These are phyloP conservation scores for Blastobotrys capitulatus DNA, from an alignment of 1,139 yeast species.

Conservation along the genomic window DNA sequence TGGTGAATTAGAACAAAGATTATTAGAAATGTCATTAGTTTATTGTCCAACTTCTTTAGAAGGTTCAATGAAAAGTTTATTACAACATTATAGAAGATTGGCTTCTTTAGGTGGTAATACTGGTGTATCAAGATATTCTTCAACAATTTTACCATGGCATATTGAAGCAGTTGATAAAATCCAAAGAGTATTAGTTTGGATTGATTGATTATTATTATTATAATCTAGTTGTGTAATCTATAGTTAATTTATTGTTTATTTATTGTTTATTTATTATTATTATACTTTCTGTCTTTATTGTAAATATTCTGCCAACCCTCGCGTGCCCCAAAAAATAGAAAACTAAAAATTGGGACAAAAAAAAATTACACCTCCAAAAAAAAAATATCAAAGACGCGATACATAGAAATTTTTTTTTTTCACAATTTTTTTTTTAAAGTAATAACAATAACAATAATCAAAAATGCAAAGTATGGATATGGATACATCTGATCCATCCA, in stretches of 20 bases:
- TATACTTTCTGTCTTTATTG: too few relatives aligned
- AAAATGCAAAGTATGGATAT: constrained; percentile 3
- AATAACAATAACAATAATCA: background rate
- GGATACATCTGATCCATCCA: constrained; percentile 1
- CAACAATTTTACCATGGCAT: constrained; percentile 73
- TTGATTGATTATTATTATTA: constrained; percentile 11
- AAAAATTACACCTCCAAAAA: too few relatives aligned
- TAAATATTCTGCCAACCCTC: too few relatives aligned
- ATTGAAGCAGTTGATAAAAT: constrained; percentile 68
- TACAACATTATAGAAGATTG: constrained; percentile 64
- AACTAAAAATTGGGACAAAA: too few relatives aligned
- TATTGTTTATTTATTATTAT: too few relatives aligned
- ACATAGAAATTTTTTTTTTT: background rate
- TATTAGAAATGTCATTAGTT: constrained; percentile 30
- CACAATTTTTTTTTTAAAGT: background rate
- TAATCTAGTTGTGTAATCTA: too few relatives aligned
- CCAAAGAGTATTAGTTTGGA: constrained; percentile 23
- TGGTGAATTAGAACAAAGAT: constrained; percentile 17
- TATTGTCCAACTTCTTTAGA: constrained; percentile 28
- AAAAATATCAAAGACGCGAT: too few relatives aligned
- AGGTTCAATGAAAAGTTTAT: constrained; percentile 52
- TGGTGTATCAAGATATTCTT: constrained; percentile 36
- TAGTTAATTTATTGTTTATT: too few relatives aligned
- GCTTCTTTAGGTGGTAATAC: constrained; percentile 46
- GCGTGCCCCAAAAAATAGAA: background rate